Evolutionary conservation across 2,329 filamentous ascomycete genomes (phyloP), one percentile per base, ranked within the genome.

Genomic region (Aaosphaeria pasadenensis): DNA sequence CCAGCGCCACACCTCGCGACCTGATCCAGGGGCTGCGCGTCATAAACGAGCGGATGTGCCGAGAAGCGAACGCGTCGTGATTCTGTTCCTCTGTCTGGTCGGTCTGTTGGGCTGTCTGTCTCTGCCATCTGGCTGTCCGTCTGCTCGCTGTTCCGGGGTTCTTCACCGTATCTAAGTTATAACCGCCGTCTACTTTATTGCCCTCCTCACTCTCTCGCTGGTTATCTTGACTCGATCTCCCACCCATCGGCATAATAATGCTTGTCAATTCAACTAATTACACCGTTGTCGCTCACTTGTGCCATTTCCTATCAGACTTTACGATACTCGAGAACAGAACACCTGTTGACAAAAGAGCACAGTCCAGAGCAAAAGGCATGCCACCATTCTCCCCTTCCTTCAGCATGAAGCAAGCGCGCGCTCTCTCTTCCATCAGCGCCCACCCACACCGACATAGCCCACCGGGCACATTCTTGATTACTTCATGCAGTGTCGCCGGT

Each of bases 21-120:
- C 59, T 57, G 61, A 55, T 48, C 55, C 59, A 62, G 58, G 61
- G 59, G 55, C 61, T 68, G 63, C 63, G 60, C 59, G 60, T 65
- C 64, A 66, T 68, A 29, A 55, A 46, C 46, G 39, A 53, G 46
- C 47, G 51, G 51, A 56, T 54, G 45, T 58, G 55, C 62, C 59
- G 60, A 59, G 50, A 61, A 62, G 57, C 58, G 59, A 63, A 54
- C 58, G 51, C 33, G 13, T 13, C 9, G 33, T 36, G 13, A 36
- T 13, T 11, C 9, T 36, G 33, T 36, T 36, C 13, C 39, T 2
- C 17, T 24, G 17, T 24, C 17, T 24, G 17, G 17, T 28, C 39
- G 2, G 3, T 28, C 17, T 9, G 17, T 7, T 24, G 39, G 7
- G 17, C 39, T 40, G 39, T n/a, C 33, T 9, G 17, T 17, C 11